Conservation (phyloP, 148 eudicot species). For the Amaranthus palmeri region DNA sequence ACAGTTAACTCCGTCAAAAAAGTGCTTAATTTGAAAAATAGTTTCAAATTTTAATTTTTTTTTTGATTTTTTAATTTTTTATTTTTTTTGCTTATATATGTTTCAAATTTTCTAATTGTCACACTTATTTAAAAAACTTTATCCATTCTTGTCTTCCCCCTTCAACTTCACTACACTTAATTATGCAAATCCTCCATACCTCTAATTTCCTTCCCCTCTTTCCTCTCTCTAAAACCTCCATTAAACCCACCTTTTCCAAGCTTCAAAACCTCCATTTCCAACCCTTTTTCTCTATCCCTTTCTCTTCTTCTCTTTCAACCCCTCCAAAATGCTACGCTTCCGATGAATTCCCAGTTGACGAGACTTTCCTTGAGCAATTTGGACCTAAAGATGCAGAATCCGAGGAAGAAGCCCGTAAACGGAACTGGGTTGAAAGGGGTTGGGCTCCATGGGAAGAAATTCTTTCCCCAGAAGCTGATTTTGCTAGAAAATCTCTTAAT, state of each 20-base stretch:
- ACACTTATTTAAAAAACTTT: no score
- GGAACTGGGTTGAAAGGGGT: constrained; percentile 84
- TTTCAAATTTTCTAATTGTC: no score
- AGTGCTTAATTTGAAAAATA: no score
- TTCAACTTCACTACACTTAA: not conserved
- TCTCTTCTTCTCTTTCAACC: constrained; percentile 6
- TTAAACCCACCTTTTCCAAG: constrained; percentile 36
- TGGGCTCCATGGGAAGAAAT: constrained; percentile 99
- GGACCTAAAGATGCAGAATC: constrained; percentile 56
- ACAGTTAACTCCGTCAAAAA: no score
- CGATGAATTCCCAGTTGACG: constrained; percentile 84
- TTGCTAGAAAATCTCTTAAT: constrained; percentile 64
- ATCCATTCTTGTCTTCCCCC: no score
- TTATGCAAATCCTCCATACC: constrained; percentile 61
- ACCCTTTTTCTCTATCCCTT: not conserved
- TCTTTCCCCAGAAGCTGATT: constrained; percentile 74
- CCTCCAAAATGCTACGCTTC: constrained; percentile 36
- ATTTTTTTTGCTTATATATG: no score
- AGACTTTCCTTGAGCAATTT: constrained; percentile 65
- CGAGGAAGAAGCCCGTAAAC: constrained; percentile 72
- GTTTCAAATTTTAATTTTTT: no score
- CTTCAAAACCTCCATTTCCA: constrained; percentile 17
- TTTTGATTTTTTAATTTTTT: no score
- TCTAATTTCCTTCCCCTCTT: constrained; percentile 29
- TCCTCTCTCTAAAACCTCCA: constrained; percentile 31